A percentile compares a stretch with the other conserved stretches of the same genome.
phyloP scores from a whole-genome alignment of 441 rosid species.

The Jatropha multifida region DNA sequence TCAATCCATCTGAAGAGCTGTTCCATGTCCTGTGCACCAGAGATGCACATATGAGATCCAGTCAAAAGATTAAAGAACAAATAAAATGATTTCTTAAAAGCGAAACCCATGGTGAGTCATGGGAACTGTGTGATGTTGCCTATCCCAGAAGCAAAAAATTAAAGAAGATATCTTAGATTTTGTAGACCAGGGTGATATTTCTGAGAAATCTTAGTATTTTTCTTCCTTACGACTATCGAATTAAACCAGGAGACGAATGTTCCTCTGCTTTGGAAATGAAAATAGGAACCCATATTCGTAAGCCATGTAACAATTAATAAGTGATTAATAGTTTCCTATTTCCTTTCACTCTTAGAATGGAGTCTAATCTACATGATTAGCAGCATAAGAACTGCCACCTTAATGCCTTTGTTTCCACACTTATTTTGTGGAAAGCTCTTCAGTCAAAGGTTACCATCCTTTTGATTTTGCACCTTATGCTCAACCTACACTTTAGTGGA shows the following conservation, averaged over 20 bases:
- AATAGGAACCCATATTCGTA: not conserved
- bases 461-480: not conserved
- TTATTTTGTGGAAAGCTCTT: not conserved
- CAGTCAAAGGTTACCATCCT: not conserved
- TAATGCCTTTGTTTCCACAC: not conserved
- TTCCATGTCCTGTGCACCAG: not conserved
- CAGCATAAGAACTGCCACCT: no score
- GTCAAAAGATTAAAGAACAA: not conserved
- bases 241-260: not conserved
- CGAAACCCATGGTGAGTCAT: not conserved
- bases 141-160: not conserved
- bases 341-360: not conserved
- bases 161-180: not conserved
- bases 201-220: not conserved
- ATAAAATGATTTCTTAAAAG: not conserved
- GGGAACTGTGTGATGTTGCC: not conserved
- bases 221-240: not conserved
- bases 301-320: not conserved
- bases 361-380: not conserved
- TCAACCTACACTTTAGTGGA: not conserved
- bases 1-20: constrained; percentile 2
- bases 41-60: not conserved
- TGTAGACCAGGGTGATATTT: not conserved
- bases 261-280: not conserved
- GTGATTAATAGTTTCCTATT: not conserved